Evolutionary conservation across 352 stramenopile species (phyloP).

Genomic region (Globisporangium irregulare): DNA sequence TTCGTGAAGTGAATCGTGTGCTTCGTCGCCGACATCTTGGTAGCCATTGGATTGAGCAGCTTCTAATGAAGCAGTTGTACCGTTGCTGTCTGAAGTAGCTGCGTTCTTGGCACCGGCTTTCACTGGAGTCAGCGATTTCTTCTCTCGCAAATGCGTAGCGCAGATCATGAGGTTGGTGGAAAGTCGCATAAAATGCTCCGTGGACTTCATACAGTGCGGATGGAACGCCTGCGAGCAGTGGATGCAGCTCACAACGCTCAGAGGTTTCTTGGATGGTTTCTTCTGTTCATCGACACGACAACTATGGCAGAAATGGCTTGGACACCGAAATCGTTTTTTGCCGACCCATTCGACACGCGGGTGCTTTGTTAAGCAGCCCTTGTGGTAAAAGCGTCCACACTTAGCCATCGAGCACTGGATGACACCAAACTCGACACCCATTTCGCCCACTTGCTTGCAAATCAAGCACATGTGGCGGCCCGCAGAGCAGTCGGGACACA

Average conservation of each 20-base stretch:
- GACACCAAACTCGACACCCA: slow-evolving; percentile 88
- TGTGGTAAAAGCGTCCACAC: slow-evolving; percentile 93
- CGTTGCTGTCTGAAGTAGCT: background rate
- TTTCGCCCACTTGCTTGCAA: slow-evolving; percentile 89
- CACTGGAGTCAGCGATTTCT: slow-evolving; percentile 23
- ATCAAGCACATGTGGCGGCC: slow-evolving; percentile 91
- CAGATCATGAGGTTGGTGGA: slow-evolving; percentile 89
- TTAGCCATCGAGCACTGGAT: slow-evolving; percentile 89
- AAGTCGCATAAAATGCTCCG: slow-evolving; percentile 77
- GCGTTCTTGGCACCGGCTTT: background rate
- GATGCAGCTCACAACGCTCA: slow-evolving; percentile 77
- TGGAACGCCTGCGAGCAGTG: slow-evolving; percentile 85
- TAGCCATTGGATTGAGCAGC: slow-evolving; percentile 14
- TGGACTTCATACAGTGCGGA: slow-evolving; percentile 68
- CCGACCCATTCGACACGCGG: slow-evolving; percentile 82
- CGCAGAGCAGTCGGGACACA: slow-evolving; percentile 87
- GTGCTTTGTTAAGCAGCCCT: slow-evolving; percentile 76
- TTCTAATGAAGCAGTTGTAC: background rate
- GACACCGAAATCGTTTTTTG: slow-evolving; percentile 88
- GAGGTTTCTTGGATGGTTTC: slow-evolving; percentile 40
- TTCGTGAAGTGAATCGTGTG: slow-evolving; percentile 13
- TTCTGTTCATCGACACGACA: slow-evolving; percentile 40
- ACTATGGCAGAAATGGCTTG: slow-evolving; percentile 87
- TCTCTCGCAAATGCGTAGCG: slow-evolving; percentile 67
- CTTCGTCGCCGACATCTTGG: slow-evolving; percentile 23